A percentile compares a stretch with the other conserved stretches of the same genome.
phyloP scores from a whole-genome alignment of 352 stramenopile genomes.

The Lagenidium giganteum region DNA sequence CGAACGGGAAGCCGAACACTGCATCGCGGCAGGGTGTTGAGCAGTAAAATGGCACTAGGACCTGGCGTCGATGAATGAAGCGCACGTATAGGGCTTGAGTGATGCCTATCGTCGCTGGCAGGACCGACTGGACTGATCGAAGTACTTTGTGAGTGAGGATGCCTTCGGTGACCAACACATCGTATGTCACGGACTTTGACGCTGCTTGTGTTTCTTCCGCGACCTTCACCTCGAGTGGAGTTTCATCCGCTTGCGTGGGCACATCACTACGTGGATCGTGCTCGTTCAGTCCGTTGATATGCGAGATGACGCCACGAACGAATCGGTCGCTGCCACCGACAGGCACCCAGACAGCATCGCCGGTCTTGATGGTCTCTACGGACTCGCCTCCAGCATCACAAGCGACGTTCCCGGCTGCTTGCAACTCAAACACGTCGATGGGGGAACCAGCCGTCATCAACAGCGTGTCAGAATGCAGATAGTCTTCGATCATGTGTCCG shows the following conservation, averaged over 20 bases:
- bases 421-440: constrained; percentile 41
- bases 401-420: too few relatives aligned
- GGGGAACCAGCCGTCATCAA: constrained; percentile 17
- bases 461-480: constrained; percentile 25
- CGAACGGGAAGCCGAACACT: constrained; percentile 33
- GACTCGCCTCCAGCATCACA: too few relatives aligned
- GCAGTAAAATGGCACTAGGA: constrained; percentile 54
- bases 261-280: constrained; percentile 2
- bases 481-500: constrained; percentile 21
- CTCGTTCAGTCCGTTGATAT: constrained; percentile 8
- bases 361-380: too few relatives aligned
- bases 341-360: too few relatives aligned
- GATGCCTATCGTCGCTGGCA: background rate
- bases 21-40: constrained; percentile 24
- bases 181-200: constrained; percentile 2
- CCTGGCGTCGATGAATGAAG: constrained; percentile 32
- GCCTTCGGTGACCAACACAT: constrained; percentile 17
- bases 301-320: too few relatives aligned
- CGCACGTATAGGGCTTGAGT: constrained; percentile 26
- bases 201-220: too few relatives aligned
- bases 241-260: too few relatives aligned
- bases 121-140: constrained; percentile 3
- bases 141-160: constrained; percentile 6
- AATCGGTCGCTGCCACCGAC: too few relatives aligned
- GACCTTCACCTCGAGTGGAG: too few relatives aligned